A percentile compares a stretch with the other conserved stretches of the same genome.
phyloP scores from a whole-genome alignment of 2,329 filamentous ascomycete species.

The Blastomyces parvus region DNA sequence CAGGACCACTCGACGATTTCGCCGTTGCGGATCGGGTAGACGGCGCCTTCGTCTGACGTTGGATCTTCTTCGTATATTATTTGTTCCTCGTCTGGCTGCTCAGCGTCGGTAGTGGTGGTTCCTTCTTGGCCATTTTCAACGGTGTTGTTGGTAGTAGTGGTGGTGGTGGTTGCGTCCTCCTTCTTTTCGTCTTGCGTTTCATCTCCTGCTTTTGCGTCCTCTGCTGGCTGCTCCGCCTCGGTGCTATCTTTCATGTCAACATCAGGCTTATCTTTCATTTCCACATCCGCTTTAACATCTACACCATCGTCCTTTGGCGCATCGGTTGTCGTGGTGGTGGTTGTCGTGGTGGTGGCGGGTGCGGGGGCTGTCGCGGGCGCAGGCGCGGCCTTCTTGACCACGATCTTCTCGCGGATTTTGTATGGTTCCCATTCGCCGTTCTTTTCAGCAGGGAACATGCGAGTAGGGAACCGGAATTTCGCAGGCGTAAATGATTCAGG shows the following conservation, averaged over 20 bases:
- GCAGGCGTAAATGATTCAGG: slow-evolving; percentile 86
- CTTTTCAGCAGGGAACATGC: slow-evolving; percentile 80
- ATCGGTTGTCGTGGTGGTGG: slow-evolving; percentile 10
- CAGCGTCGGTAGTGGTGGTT: slow-evolving; percentile 13
- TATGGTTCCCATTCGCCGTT: slow-evolving; percentile 72
- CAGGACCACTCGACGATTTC: slow-evolving; percentile 83
- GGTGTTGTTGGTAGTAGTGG: slow-evolving; percentile 14
- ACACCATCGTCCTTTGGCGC: slow-evolving; percentile 19
- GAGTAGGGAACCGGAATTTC: slow-evolving; percentile 73
- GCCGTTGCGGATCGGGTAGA: slow-evolving; percentile 75
- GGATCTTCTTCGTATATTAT: slow-evolving; percentile 78
- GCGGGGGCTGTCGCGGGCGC: not conserved
- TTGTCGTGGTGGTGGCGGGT: slow-evolving; percentile 10
- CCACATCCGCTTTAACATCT: slow-evolving; percentile 32
- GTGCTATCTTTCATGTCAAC: slow-evolving; percentile 39
- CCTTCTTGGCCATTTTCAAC: slow-evolving; percentile 17
- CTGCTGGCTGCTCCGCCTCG: slow-evolving; percentile 16
- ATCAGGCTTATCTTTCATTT: slow-evolving; percentile 39
- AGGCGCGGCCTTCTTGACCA: slow-evolving; percentile 15
- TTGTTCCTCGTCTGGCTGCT: slow-evolving; percentile 34
- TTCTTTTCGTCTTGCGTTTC: slow-evolving; percentile 12
- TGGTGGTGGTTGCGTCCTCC: slow-evolving; percentile 19
- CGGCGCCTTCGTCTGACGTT: slow-evolving; percentile 75
- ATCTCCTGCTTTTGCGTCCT: not conserved
- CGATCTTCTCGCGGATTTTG: slow-evolving; percentile 53